Base-by-base conservation (phyloP, 139 green algal genomes). In the Yamagishiella unicocca region DNA sequence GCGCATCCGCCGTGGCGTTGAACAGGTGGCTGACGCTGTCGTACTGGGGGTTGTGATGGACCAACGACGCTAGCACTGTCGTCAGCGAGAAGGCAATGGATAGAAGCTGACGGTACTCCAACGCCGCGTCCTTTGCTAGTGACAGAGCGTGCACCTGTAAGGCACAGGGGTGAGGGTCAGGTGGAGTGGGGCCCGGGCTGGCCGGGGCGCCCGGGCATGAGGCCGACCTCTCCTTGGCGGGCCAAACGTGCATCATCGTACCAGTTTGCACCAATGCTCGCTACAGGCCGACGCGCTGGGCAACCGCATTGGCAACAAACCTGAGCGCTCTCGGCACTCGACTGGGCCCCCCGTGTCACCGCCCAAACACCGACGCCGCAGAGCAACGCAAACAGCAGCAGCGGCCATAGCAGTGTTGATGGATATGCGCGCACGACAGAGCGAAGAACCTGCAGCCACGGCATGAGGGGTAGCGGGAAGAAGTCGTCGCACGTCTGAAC, bases 41-140 rank as follows among this genome's bases (percentile, higher is more conserved):
- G n/a, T 82, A 82, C 33, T 68, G 29, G 1, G 74, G 74, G 45
- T 82, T n/a, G 46, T 68, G 74, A n/a, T 46, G 22, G 9, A 82
- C 74, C 19, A 58, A 24, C 21, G 46, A 33, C 0, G 74, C 74
- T 31, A 82, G 74, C 74, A 82, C 74, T 10, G 46, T 12, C 27
- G 50, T 50, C 50, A 68, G 50, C 9, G 46, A 50, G 46, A 46
- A 82, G 31, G 50, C 31, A 14, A 37, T 55, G 74, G 19, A 42
- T 4, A 82, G 74, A 31, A 62, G 74, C 74, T 82, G 46, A 14
- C 25, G 31, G 74, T 82, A 82, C 50, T 67, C 31, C 12, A 37
- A 2, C 4, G 45, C 45, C 50, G 50, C 74, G 14, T 67, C 50
- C 22, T 24, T 55, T 12, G 74, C 46, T 1, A 82, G 45, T 2